Conservation (phyloP, 306 rosid genomes). For the Betula pendula region DNA sequence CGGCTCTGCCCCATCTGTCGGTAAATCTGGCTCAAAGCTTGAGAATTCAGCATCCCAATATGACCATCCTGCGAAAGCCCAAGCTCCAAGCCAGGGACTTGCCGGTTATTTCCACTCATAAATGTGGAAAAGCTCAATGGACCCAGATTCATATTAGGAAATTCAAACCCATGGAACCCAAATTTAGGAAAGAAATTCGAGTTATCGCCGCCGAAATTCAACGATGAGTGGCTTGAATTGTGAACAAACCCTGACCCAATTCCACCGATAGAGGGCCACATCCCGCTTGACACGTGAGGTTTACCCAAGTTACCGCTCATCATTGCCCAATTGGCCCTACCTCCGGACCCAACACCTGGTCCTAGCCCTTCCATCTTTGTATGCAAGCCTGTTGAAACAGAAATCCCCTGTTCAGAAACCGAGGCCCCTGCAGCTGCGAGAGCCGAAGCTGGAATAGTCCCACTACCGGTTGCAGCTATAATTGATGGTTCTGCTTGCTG, state of each 20-base stretch:
- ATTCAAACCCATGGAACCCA: conserved; percentile 48
- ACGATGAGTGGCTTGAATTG: conserved; percentile 24
- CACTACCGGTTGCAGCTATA: conserved; percentile 51
- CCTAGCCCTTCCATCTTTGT: conserved; percentile 33
- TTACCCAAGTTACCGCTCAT: conserved; percentile 39
- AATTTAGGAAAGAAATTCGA: conserved; percentile 33
- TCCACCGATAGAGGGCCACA: conserved; percentile 41
- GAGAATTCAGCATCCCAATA: conserved; percentile 43
- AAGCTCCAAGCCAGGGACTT: conserved; percentile 51
- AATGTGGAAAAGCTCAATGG: conserved; percentile 37
- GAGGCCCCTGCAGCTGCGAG: conserved; percentile 37
- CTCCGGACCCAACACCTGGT: conserved; percentile 19
- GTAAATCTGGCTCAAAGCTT: conserved; percentile 37
- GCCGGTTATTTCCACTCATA: conserved; percentile 34
- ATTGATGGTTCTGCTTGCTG: conserved; percentile 61
- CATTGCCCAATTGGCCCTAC: conserved; percentile 41
- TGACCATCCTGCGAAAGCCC: conserved; percentile 56
- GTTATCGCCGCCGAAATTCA: conserved; percentile 29
- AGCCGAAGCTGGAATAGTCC: conserved; percentile 49
- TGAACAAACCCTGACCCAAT: conserved; percentile 40
- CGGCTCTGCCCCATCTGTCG: conserved; percentile 44
- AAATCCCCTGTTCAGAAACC: conserved; percentile 44
- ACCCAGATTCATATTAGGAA: conserved; percentile 42
- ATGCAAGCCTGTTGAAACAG: conserved; percentile 39
- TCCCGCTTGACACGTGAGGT: conserved; percentile 35